Conservation (phyloP, 208 protist species). For the Leishmania guyanensis region DNA sequence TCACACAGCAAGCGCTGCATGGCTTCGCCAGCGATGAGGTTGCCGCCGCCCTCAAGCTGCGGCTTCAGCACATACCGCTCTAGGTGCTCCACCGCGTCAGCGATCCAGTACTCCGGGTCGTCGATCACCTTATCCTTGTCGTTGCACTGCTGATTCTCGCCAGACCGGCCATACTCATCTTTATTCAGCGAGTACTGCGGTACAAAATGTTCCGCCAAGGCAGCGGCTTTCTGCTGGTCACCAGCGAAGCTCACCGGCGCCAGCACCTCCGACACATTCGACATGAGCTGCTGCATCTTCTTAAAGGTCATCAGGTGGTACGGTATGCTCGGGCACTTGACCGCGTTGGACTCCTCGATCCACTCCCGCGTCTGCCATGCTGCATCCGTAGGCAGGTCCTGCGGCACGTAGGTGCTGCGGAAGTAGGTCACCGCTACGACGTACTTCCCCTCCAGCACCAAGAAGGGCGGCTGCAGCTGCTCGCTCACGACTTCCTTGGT, state of each 20-base stretch:
- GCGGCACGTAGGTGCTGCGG: conserved; percentile 92
- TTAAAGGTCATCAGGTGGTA: conserved; percentile 96
- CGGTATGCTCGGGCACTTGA: conserved; percentile 95
- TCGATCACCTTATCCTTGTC: conserved; percentile 9
- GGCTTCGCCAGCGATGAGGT: conserved; percentile 80
- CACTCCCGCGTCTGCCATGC: conserved; percentile 78
- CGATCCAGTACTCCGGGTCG: conserved; percentile 66
- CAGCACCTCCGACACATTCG: conserved; percentile 66
- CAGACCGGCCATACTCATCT: conserved; percentile 43
- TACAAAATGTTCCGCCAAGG: conserved; percentile 75
- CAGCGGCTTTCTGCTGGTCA: conserved; percentile 46
- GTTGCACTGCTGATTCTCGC: conserved; percentile 15
- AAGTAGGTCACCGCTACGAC: conserved; percentile 92
- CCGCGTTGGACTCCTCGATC: conserved; percentile 84
- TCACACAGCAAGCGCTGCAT: conserved; percentile 65
- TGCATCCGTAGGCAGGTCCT: conserved; percentile 80
- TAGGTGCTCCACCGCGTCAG: conserved; percentile 64
- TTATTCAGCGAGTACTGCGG: conserved; percentile 90
- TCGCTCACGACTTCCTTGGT: neutral
- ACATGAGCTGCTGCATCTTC: conserved; percentile 95
- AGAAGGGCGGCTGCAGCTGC: conserved; percentile 47
- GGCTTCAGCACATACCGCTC: conserved; percentile 95
- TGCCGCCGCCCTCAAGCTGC: conserved; percentile 95
- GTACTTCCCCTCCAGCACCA: conserved; percentile 61
- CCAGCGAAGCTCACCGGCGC: conserved; percentile 58